Evolutionary conservation across 108 stramenopile genomes (phyloP).

Genomic region (Nitzschia sp.): DNA sequence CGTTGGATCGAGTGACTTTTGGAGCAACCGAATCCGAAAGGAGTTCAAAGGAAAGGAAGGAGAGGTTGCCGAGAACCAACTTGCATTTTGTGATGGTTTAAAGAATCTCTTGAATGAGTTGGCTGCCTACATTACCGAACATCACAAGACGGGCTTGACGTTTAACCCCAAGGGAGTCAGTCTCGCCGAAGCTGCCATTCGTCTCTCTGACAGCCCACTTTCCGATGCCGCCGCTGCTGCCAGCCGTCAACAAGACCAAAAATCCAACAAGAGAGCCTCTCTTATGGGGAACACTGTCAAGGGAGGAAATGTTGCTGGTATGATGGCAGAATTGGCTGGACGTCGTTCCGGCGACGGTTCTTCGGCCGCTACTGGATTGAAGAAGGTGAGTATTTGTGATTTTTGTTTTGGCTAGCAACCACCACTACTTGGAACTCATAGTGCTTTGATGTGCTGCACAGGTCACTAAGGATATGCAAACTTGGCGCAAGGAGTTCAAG

Average conservation of each 20-base stretch:
- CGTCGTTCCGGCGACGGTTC: slow-evolving; percentile 69
- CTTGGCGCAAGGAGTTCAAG: slow-evolving; percentile 94
- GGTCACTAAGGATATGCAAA: slow-evolving; percentile 90
- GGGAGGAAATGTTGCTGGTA: slow-evolving; percentile 54
- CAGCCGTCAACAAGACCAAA: slow-evolving; percentile 25
- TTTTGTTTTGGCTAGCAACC: no score
- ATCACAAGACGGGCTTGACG: slow-evolving; percentile 88
- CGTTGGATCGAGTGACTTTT: slow-evolving; percentile 89
- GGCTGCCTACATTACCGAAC: slow-evolving; percentile 79
- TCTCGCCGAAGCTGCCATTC: slow-evolving; percentile 68
- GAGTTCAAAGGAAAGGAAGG: slow-evolving; percentile 86
- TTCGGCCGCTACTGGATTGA: slow-evolving; percentile 89
- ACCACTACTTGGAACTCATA: no score
- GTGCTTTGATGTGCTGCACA: slow-evolving; percentile 5
- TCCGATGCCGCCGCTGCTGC: slow-evolving; percentile 39
- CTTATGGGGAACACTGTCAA: slow-evolving; percentile 34
- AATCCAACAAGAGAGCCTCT: slow-evolving; percentile 12
- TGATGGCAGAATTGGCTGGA: slow-evolving; percentile 70
- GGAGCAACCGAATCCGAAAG: slow-evolving; percentile 94
- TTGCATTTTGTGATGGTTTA: slow-evolving; percentile 87
- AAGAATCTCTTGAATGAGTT: slow-evolving; percentile 78
- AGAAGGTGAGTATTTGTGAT: slow-evolving; percentile 62
- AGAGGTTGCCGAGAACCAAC: slow-evolving; percentile 43
- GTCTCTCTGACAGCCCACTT: slow-evolving; percentile 33
- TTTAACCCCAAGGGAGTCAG: slow-evolving; percentile 87